Conservation (phyloP, 2,329 filamentous ascomycete genomes). For the Decorospora gaudefroyi region DNA sequence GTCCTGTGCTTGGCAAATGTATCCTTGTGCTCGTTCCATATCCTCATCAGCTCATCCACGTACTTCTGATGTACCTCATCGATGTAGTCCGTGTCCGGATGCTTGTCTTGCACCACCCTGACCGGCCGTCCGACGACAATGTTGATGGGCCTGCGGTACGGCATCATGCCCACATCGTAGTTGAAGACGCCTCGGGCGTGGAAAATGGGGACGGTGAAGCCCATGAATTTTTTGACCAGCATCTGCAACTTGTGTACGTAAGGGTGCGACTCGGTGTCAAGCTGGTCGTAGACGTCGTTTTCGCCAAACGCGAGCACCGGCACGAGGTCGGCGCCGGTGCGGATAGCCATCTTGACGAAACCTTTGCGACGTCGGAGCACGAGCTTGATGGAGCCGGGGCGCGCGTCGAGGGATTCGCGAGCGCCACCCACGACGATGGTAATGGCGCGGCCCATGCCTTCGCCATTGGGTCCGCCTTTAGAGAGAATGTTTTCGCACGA, state of each 20-base stretch:
- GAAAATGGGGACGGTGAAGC: constrained; percentile 89
- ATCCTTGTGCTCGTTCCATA: constrained; percentile 81
- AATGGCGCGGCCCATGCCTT: constrained; percentile 92
- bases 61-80: constrained; percentile 81
- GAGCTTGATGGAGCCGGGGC: constrained; percentile 74
- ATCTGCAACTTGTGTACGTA: constrained; percentile 80
- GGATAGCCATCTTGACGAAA: constrained; percentile 90
- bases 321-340: constrained; percentile 90
- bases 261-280: constrained; percentile 76
- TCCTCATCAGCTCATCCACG: constrained; percentile 69
- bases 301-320: constrained; percentile 93
- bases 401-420: constrained; percentile 85
- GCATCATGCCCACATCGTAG: constrained; percentile 96
- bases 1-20: constrained; percentile 67
- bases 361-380: constrained; percentile 85
- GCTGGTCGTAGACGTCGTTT: constrained; percentile 93
- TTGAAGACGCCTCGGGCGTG: constrained; percentile 94
- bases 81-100: constrained; percentile 74
- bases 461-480: constrained; percentile 73
- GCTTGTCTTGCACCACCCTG: constrained; percentile 64
- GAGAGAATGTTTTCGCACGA: constrained; percentile 87
- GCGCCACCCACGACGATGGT: constrained; percentile 95
- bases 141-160: constrained; percentile 84
- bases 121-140: constrained; percentile 88
- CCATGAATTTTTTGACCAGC: constrained; percentile 80